Conservation (phyloP, 148 eudicot genomes). For the Silene conica region DNA sequence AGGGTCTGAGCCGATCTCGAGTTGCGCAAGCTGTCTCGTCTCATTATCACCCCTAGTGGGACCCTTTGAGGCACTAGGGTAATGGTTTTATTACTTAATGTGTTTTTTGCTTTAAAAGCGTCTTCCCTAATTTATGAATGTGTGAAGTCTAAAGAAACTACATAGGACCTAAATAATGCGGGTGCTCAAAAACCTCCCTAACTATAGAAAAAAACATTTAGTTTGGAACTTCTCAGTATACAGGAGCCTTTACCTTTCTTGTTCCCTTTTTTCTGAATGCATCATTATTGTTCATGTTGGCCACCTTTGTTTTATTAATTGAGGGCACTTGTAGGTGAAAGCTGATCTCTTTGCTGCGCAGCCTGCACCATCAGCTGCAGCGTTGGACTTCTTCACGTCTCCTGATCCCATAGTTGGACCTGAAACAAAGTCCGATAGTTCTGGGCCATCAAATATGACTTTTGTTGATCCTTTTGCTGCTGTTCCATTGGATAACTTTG, state of each 20-base stretch:
- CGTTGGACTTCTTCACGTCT: constrained; percentile 66
- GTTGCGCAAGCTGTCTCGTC: no score
- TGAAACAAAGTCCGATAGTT: constrained; percentile 38
- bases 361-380: constrained; percentile 53
- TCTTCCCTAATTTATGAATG: neutral
- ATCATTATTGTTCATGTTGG: neutral
- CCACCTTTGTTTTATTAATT: neutral
- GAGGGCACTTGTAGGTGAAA: constrained; percentile 41
- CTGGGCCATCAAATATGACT: constrained; percentile 32
- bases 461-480: constrained; percentile 79
- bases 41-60: no score
- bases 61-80: no score
- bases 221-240: neutral
- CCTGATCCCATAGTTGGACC: constrained; percentile 45
- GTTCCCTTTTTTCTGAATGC: neutral
- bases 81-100: no score
- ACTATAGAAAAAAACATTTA: neutral
- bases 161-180: no score
- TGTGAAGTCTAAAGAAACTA: neutral
- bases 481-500: constrained; percentile 67
- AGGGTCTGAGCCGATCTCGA: no score
- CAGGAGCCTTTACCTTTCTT: neutral
- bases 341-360: constrained; percentile 71
- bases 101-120: no score
- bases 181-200: neutral